Evolutionary conservation across 73 alveolate species (phyloP), one percentile per base, ranked within the genome.

Genomic region (Paramecium caudatum): DNA sequence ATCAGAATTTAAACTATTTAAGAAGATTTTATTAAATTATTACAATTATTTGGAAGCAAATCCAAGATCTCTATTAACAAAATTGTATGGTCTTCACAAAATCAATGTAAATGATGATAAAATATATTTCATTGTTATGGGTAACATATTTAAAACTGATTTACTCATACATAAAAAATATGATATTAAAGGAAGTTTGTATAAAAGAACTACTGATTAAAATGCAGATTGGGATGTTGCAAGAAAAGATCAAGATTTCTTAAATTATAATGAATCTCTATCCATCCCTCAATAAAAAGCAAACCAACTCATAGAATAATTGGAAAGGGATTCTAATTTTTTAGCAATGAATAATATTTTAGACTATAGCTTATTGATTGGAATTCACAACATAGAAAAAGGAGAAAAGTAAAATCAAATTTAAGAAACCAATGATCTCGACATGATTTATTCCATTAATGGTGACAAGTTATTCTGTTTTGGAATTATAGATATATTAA

Each of bases 121-220:
- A 85, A 68, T 87, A n/a, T 94, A 70, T 62, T 92, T 94, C 61
- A 63, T 91, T 9, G 93, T 94, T 17, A 94, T 94, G 99, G 93
- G 95, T 8, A 97, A 97, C 90, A 98, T 97, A 19, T 97, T 97
- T 82, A 95, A 96, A 36, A 95, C 98, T 6, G 82, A 94, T 4
- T 82, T 90, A 49, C 97, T 96, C 36, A 92, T 97, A 19, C 98
- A 96, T 32, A 55, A 45, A 46, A 86, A 95, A 16, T 95, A 82
- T 63, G 98, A 95, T 74, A 46, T 95, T 0, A 95, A 95, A 68
- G 97, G 98, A 9, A 91, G 96, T 30, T 90, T 94, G 4, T 61
- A 90, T 34, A 96, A 96, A 9, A 55, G 97, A 63, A 46, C 82
- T 12, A 95, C 98, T 19, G 10, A 2, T 13, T 16, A 23, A 5